A percentile compares a stretch with the other conserved stretches of the same genome.
These are phyloP conservation scores for Udeniomyces megalosporus DNA, from an alignment of 768 basidiomycete genomes.

Conservation along the genomic window DNA sequence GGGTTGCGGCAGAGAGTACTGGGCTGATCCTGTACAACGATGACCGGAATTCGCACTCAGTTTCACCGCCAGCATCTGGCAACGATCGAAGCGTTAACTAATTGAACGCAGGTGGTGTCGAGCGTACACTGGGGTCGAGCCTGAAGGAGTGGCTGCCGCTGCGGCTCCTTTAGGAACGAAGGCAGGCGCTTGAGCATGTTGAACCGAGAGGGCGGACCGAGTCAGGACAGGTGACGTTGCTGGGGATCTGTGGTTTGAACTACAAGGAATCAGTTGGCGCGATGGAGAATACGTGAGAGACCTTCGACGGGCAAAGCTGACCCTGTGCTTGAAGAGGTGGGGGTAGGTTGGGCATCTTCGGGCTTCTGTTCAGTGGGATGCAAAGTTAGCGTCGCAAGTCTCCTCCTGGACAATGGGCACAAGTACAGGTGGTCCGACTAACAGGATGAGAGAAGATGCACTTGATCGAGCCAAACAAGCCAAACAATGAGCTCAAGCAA, in stretches of 20 bases:
- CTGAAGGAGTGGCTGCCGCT: not conserved
- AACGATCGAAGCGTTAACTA: not conserved
- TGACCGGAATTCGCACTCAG: too few relatives aligned
- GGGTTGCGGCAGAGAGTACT: constrained; percentile 3
- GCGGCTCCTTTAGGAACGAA: not conserved
- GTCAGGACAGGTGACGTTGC: not conserved
- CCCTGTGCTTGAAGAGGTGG: too few relatives aligned
- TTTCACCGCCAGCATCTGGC: not conserved
- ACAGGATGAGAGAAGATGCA: not conserved
- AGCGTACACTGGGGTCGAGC: not conserved
- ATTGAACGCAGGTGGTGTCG: not conserved
- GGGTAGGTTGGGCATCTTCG: too few relatives aligned
- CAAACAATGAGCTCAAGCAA: not conserved
- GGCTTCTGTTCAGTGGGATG: too few relatives aligned
- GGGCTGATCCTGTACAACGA: not conserved
- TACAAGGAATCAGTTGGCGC: too few relatives aligned
- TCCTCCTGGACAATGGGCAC: too few relatives aligned
- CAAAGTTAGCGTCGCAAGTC: too few relatives aligned
- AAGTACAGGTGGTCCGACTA: too few relatives aligned
- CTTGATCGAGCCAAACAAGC: not conserved
- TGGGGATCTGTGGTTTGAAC: not conserved
- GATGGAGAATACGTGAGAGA: too few relatives aligned
- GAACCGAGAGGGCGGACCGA: not conserved
- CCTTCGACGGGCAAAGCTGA: too few relatives aligned
- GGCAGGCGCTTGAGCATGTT: not conserved